phyloP scores from a whole-genome alignment of 2,329 filamentous ascomycete species.

The Bipolaris victoriae region DNA sequence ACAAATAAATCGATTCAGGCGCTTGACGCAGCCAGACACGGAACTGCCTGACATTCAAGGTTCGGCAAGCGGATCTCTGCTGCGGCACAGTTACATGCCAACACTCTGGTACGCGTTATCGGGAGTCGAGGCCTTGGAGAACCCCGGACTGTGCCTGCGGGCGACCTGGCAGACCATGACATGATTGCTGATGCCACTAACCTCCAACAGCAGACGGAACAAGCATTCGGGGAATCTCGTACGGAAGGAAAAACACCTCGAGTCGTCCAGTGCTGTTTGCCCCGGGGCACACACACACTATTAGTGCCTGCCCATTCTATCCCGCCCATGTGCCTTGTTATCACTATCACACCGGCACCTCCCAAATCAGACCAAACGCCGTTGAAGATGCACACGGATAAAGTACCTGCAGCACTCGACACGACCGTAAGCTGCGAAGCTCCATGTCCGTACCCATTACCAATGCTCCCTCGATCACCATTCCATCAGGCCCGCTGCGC shows the following conservation, averaged over 20 bases:
- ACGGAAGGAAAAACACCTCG: conserved; percentile 15
- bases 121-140: conserved; percentile 9
- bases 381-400: conserved; percentile 19
- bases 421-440: conserved; percentile 10
- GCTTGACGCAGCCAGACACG: background rate
- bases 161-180: conserved; percentile 5
- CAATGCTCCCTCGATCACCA: conserved; percentile 2
- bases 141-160: background rate
- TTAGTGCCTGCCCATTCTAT: conserved; percentile 8
- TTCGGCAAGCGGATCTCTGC: conserved; percentile 10
- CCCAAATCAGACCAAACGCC: conserved; percentile 13
- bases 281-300: background rate
- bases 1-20: background rate
- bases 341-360: conserved; percentile 17
- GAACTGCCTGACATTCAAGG: conserved; percentile 1
- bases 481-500: conserved; percentile 5
- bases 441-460: background rate
- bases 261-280: background rate
- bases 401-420: conserved; percentile 13
- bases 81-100: conserved; percentile 21
- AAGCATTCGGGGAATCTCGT: conserved; percentile 26
- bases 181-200: conserved; percentile 2
- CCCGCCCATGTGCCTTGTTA: conserved; percentile 8
- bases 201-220: conserved; percentile 5
- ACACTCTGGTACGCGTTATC: conserved; percentile 14